These are phyloP conservation scores for Talaromyces funiculosus DNA, from an alignment of 2,329 filamentous ascomycete genomes.

Conservation along the genomic window DNA sequence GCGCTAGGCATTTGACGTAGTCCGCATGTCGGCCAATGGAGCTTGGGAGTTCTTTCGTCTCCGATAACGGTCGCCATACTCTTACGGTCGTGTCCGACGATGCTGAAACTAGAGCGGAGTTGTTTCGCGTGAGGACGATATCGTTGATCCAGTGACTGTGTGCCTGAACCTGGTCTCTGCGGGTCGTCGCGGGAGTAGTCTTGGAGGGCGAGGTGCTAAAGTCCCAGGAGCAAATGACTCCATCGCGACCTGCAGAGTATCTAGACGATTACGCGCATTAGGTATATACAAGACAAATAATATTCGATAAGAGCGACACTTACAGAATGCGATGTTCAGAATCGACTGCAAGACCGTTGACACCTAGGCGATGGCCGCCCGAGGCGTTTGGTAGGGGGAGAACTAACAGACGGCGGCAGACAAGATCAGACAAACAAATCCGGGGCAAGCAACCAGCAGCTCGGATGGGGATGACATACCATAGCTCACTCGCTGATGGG, in stretches of 20 bases:
- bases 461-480: conserved; percentile 43
- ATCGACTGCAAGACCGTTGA: conserved; percentile 91
- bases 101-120: conserved; percentile 75
- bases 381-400: conserved; percentile 66
- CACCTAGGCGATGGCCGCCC: conserved; percentile 84
- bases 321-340: conserved; percentile 77
- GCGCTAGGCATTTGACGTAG: conserved; percentile 91
- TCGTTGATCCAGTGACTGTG: conserved; percentile 98
- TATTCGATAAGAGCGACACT: conserved; percentile 29
- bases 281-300: background rate
- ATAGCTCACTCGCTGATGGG: conserved; percentile 63
- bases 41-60: conserved; percentile 58
- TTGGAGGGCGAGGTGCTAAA: conserved; percentile 41
- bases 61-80: conserved; percentile 73
- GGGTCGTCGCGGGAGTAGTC: conserved; percentile 42
- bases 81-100: conserved; percentile 94
- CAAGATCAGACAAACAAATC: background rate
- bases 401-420: conserved; percentile 47
- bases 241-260: conserved; percentile 93
- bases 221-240: conserved; percentile 94
- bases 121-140: conserved; percentile 71
- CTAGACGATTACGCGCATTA: conserved; percentile 41
- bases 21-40: conserved; percentile 91
- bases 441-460: background rate
- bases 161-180: conserved; percentile 63